phyloP scores from a whole-genome alignment of 345 rosid genomes.

The Erysimum cheiranthoides region DNA sequence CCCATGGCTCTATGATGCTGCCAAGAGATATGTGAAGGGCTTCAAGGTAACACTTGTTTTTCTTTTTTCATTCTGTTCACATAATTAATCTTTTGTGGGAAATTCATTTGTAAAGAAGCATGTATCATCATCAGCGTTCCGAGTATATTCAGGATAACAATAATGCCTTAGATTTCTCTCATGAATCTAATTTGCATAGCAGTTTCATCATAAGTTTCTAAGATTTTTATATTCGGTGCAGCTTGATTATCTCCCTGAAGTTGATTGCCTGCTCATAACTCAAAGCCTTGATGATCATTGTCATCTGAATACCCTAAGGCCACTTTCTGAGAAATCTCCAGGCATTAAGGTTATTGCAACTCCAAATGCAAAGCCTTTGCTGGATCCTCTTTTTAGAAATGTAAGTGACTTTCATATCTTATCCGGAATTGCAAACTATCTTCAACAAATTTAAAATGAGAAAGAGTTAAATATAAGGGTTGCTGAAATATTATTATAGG shows the following conservation, averaged over 20 bases:
- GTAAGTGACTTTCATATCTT: constrained; percentile 50
- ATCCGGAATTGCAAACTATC: not conserved
- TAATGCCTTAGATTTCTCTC: not conserved
- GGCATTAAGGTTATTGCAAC: constrained; percentile 76
- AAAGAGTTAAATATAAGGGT: not conserved
- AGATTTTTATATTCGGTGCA: constrained; percentile 47
- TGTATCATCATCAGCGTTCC: not conserved
- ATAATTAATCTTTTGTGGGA: not conserved
- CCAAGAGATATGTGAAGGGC: constrained; percentile 71
- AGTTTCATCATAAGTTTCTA: constrained; percentile 13
- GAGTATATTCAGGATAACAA: not conserved
- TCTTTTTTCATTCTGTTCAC: not conserved
- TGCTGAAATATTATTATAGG: constrained; percentile 51
- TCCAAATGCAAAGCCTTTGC: constrained; percentile 88
- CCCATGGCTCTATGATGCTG: constrained; percentile 90
- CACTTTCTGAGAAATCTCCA: constrained; percentile 66
- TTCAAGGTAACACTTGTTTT: constrained; percentile 60
- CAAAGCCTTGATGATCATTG: constrained; percentile 98
- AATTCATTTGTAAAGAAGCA: constrained; percentile 7
- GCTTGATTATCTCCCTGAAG: constrained; percentile 82
- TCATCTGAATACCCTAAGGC: constrained; percentile 80
- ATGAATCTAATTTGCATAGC: constrained; percentile 3
- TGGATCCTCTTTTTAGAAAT: constrained; percentile 75
- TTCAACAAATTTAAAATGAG: not conserved
- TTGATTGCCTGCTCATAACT: constrained; percentile 83